Evolutionary conservation across 2,329 filamentous ascomycete genomes (phyloP).

Genomic region (Trichoderma harzianum): DNA sequence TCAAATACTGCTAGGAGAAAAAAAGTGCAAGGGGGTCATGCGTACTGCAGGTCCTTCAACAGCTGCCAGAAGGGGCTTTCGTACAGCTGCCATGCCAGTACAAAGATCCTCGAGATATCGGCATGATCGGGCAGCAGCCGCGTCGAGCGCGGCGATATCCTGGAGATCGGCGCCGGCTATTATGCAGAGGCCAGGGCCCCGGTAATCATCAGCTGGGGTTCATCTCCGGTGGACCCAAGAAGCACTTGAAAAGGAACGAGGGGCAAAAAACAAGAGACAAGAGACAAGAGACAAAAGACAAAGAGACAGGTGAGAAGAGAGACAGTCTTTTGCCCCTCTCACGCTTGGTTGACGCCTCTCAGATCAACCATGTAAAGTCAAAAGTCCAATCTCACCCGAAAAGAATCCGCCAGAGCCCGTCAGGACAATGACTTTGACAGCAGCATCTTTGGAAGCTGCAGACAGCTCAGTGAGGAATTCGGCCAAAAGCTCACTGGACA

Average conservation of each 20-base stretch:
- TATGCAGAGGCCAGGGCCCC: constrained; percentile 4
- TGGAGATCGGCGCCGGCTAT: constrained; percentile 36
- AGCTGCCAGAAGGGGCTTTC: constrained; percentile 48
- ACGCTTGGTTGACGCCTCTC: not conserved
- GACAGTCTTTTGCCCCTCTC: not conserved
- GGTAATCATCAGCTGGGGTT: constrained; percentile 13
- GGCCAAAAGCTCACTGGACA: constrained; percentile 49
- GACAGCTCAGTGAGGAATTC: constrained; percentile 37
- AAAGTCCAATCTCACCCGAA: constrained; percentile 20
- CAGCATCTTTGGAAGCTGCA: constrained; percentile 21
- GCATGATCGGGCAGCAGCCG: constrained; percentile 30
- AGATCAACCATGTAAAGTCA: not conserved
- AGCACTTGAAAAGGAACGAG: not conserved
- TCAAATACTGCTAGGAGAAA: not conserved
- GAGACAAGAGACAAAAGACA: not conserved
- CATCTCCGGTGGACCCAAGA: constrained; percentile 1
- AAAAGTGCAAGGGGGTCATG: constrained; percentile 16
- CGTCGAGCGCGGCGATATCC: constrained; percentile 35
- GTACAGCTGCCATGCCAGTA: constrained; percentile 31
- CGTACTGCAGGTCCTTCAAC: constrained; percentile 50
- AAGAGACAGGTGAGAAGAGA: not conserved
- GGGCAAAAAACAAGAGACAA: not conserved
- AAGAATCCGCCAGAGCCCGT: constrained; percentile 33
- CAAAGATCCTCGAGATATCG: constrained; percentile 43
- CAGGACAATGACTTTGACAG: constrained; percentile 36